Evolutionary conservation across 2,329 filamentous ascomycete species (phyloP).

Genomic region (Ceratocystis harringtonii): DNA sequence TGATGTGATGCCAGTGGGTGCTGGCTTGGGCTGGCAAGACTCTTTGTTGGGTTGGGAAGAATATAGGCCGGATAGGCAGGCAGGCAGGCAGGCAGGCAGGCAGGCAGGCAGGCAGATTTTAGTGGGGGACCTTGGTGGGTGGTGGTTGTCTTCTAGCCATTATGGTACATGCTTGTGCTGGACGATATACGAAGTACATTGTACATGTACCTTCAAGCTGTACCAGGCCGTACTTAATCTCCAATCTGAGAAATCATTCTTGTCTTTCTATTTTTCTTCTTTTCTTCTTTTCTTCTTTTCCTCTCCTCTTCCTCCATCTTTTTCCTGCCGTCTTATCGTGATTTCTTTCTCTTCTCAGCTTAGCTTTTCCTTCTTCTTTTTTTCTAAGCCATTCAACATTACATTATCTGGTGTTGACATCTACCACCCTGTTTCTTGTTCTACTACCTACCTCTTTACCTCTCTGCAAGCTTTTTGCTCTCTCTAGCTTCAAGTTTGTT

Average conservation of each 20-base stretch:
- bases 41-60: background rate
- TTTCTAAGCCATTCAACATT: background rate
- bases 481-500: background rate
- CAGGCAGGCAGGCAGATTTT: background rate
- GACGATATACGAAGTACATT: background rate
- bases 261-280: slow-evolving; percentile 15
- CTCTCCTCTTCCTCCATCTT: slow-evolving; percentile 4
- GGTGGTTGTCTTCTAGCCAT: background rate
- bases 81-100: background rate
- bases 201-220: background rate
- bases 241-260: slow-evolving; percentile 16
- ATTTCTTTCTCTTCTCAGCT: background rate
- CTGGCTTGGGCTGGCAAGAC: too few relatives aligned
- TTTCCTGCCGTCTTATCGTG: background rate
- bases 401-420: background rate
- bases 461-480: background rate
- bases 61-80: background rate
- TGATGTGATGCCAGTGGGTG: background rate
- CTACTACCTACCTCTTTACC: background rate
- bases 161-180: background rate
- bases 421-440: background rate
- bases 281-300: background rate
- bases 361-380: background rate
- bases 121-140: background rate
- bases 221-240: background rate